Base-by-base conservation (phyloP, 2,329 filamentous ascomycete species). In the Epichloe gansuensis region DNA sequence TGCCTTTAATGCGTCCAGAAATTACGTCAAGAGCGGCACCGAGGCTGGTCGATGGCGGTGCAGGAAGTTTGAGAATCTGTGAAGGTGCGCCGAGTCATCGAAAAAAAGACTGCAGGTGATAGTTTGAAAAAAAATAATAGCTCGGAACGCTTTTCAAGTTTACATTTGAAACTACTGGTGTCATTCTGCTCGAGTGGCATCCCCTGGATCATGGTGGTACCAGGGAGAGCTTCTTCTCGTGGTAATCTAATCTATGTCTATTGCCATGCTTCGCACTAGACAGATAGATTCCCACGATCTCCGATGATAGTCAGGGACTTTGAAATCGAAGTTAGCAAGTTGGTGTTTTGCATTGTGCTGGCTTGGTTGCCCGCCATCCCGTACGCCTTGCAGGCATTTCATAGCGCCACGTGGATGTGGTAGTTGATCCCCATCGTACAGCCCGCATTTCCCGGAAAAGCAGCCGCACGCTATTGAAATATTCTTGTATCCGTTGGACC, bases 51-150 rank as follows among this genome's bases (percentile, higher is more conserved):
- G 74, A 46, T 76, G 70, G 6, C 70, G 65, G 54, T 77, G 76
- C 2, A 89, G 70, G 59, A 87, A 89, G 3, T 77, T 74, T 4
- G 80, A 84, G 62, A 89, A 89, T 36, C 74, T 75, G 46, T 81
- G 71, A 3, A 88, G 70, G 35, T 83, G 74, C 11, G 76, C 69
- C 0, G 82, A 77, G 55, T 87, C 78, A 3, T 74, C 70, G 58
- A 88, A 84, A 38, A 89, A 89, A 85, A 41, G 75, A 71, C 47
- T 76, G 66, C 35, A 89, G 70, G 64, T 89, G 85, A 44, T 81
- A 75, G 17, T 67, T 71, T 1, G 83, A 87, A 59, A 87, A 83
- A 45, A 89, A 21, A 21, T 21, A 2, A 68, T 21, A 80, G 71
- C 51, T 85, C 81, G 0, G 82, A 79, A 40, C 79, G 74, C 21